A percentile compares a stretch with the other conserved stretches of the same genome.
Evolutionary conservation across 2,329 filamentous ascomycete species (phyloP).

Genomic region (Colletotrichum cuscutae): DNA sequence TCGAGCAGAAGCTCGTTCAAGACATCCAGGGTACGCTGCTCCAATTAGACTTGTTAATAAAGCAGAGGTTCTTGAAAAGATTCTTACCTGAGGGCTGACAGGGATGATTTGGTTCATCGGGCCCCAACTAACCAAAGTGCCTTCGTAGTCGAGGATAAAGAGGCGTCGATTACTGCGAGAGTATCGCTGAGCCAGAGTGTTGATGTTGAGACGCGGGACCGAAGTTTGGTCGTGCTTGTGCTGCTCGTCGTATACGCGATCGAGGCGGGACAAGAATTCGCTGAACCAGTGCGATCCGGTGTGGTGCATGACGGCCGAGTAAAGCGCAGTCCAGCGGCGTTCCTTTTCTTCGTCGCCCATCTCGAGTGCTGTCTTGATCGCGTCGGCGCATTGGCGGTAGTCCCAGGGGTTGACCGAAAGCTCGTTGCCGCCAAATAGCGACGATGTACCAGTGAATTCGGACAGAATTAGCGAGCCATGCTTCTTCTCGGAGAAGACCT

Average conservation of each 20-base stretch:
- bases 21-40: conserved; percentile 80
- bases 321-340: conserved; percentile 78
- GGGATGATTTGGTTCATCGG: conserved; percentile 86
- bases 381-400: conserved; percentile 86
- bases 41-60: conserved; percentile 17
- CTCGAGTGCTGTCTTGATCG: conserved; percentile 84
- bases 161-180: conserved; percentile 73
- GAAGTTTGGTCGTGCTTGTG: conserved; percentile 85
- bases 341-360: conserved; percentile 82
- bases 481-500: conserved; percentile 74
- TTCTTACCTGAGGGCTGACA: conserved; percentile 74
- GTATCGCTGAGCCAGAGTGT: conserved; percentile 73
- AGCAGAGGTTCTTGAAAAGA: background rate
- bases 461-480: conserved; percentile 91
- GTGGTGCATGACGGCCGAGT: conserved; percentile 79
- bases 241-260: conserved; percentile 84
- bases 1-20: conserved; percentile 85
- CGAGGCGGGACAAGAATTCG: conserved; percentile 77
- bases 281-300: conserved; percentile 89
- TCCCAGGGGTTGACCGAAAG: conserved; percentile 96
- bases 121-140: conserved; percentile 88
- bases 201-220: conserved; percentile 84
- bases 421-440: conserved; percentile 83
- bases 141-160: conserved; percentile 94
- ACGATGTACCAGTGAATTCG: conserved; percentile 93